A percentile compares a stretch with the other conserved stretches of the same genome.
Evolutionary conservation across 2,329 filamentous ascomycete species (phyloP).

Genomic region (Zalaria sp.): DNA sequence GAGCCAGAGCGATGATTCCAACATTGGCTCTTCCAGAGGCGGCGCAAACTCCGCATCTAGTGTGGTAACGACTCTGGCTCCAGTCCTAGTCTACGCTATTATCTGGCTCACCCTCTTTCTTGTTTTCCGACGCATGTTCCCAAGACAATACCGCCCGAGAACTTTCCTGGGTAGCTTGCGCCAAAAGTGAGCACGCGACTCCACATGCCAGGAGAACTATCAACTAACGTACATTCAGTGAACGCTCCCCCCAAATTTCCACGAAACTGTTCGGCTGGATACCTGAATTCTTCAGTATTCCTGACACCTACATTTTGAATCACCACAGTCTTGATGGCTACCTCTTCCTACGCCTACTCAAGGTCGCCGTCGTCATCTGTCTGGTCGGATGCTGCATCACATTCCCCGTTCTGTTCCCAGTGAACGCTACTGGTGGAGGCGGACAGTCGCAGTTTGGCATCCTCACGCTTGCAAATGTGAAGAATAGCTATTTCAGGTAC

Average conservation of each 20-base stretch:
- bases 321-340: conserved; percentile 89
- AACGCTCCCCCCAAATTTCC: conserved; percentile 24
- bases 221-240: conserved; percentile 10
- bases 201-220: neutral
- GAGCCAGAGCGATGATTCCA: conserved; percentile 10
- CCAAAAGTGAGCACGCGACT: conserved; percentile 13
- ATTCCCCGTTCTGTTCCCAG: conserved; percentile 77
- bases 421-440: conserved; percentile 72
- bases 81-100: conserved; percentile 18
- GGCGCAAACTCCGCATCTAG: conserved; percentile 15
- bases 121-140: conserved; percentile 27
- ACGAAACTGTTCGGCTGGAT: conserved; percentile 26
- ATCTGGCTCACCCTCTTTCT: conserved; percentile 23
- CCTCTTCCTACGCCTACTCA: conserved; percentile 77
- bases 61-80: conserved; percentile 21
- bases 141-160: conserved; percentile 29
- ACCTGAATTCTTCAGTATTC: conserved; percentile 35
- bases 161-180: conserved; percentile 30
- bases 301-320: conserved; percentile 69
- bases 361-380: conserved; percentile 63
- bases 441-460: conserved; percentile 54
- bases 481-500: conserved; percentile 48
- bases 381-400: conserved; percentile 73
- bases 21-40: conserved; percentile 10
- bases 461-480: conserved; percentile 66